Percentiles rank a stretch among this genome's conserved stretches.
Conservation (phyloP, 2,329 filamentous ascomycete genomes). For the Samsoniella hepiali region DNA sequence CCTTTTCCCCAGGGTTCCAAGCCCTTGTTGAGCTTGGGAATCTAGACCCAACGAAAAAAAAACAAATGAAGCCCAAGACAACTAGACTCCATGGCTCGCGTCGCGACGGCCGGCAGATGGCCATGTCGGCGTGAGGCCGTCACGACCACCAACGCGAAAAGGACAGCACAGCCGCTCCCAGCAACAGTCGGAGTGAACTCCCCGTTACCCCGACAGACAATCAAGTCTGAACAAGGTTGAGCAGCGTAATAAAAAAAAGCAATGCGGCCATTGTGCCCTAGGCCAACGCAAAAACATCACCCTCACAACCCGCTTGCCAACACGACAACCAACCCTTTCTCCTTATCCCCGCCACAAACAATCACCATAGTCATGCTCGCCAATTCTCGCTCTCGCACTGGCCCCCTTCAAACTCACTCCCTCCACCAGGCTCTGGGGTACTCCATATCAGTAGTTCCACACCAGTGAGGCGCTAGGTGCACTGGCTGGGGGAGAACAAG, state of each 20-base stretch:
- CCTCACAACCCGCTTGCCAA: not conserved
- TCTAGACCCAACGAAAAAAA: constrained; percentile 15
- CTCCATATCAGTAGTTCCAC: constrained; percentile 11
- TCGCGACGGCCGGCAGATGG: constrained; percentile 10
- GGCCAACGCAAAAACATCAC: not conserved
- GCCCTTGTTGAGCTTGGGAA: constrained; percentile 10
- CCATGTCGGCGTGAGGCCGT: constrained; percentile 9
- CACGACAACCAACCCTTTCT: constrained; percentile 4
- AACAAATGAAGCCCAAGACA: constrained; percentile 9
- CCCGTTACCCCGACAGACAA: not conserved
- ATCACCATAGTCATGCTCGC: constrained; percentile 12
- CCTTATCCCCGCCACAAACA: not conserved
- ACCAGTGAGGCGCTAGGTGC: not conserved
- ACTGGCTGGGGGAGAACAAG: not conserved
- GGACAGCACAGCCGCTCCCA: not conserved
- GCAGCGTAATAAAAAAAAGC: not conserved
- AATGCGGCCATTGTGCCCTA: not conserved
- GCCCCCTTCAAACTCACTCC: not conserved
- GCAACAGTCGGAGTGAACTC: not conserved
- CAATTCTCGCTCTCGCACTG: constrained; percentile 16
- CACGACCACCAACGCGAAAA: not conserved
- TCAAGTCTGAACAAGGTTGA: not conserved
- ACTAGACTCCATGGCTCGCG: not conserved
- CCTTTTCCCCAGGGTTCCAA: constrained; percentile 6
- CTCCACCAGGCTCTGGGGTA: constrained; percentile 2